Evolutionary conservation across 768 basidiomycete species (phyloP).

Genomic region (Rhizopogon rudus): DNA sequence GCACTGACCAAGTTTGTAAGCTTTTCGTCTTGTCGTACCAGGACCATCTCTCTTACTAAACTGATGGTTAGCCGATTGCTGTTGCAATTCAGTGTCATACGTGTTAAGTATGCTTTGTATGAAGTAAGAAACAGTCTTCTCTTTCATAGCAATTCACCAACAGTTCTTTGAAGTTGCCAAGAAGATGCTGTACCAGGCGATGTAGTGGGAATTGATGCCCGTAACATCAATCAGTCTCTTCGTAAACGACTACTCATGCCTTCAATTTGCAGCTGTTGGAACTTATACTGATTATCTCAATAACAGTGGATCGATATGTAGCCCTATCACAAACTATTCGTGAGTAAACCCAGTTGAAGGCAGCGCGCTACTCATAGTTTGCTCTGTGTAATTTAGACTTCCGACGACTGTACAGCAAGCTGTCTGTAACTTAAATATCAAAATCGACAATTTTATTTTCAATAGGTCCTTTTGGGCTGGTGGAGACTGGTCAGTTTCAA

Average conservation of each 20-base stretch:
- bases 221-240: neutral
- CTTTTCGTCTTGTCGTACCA: neutral
- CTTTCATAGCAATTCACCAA: neutral
- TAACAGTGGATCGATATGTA: neutral
- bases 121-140: conserved; percentile 8
- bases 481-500: conserved; percentile 12
- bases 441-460: conserved; percentile 6
- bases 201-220: neutral
- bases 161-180: conserved; percentile 11
- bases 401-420: conserved; percentile 15
- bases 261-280: conserved; percentile 9
- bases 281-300: conserved; percentile 14
- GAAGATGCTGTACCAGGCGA: conserved; percentile 8
- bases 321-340: conserved; percentile 2
- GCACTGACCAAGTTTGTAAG: no score
- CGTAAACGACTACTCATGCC: neutral
- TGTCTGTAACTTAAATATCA: conserved; percentile 17
- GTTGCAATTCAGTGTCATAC: conserved; percentile 19
- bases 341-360: neutral
- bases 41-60: neutral
- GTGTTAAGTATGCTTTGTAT: conserved; percentile 20
- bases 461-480: conserved; percentile 11
- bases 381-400: neutral
- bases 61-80: conserved; percentile 8
- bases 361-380: neutral